Evolutionary conservation across 2,329 filamentous ascomycete genomes (phyloP), one percentile per base, ranked within the genome.

Genomic region (Sclerotinia sclerotiorum): DNA sequence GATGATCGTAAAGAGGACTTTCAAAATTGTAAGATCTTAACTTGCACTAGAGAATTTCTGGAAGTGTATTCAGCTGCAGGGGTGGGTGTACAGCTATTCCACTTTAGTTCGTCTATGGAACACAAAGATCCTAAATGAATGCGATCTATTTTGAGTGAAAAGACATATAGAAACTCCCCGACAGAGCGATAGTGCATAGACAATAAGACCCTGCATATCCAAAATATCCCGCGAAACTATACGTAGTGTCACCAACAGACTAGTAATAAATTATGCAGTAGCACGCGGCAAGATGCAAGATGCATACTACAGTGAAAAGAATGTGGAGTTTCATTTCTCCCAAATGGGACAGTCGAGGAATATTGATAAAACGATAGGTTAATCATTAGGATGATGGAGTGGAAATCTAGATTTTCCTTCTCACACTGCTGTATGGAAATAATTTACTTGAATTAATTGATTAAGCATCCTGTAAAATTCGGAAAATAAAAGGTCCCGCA

Each of bases 71-170:
- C 35, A 81, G 73, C 32, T 78, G 79, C 1, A 77, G 70, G 46
- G 74, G 79, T 3, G 83, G 83, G 67, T 84, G 85, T 1, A 83
- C 77, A 19, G 70, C 71, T 74, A 84, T 82, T 4, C 81, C 80
- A 1, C 82, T 84, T 69, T 80, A 75, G 72, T 84, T 84, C 29
- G 80, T 75, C 15, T 11, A 42, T 42, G 11, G 39, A 42, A 42
- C 39, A 42, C 13, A 42, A 42, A 42, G 39, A 15, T 11, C 13
- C 13, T 39, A 3, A 3, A 42, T 15, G 39, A 42, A 42, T 42
- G 4, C 15, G 4, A 42, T 42, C 39, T 10, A 42, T 42, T 42
- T 17, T 42, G 39, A 42, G 13, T 17, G 5, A 17, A 42, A 42
- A 15, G 39, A 15, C 39, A 70, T 5, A 32, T 5, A 32, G 32